A percentile compares a stretch with the other conserved stretches of the same genome.
These are phyloP conservation scores for Saprolegnia diclina DNA, from an alignment of 352 stramenopile genomes.

Conservation along the genomic window DNA sequence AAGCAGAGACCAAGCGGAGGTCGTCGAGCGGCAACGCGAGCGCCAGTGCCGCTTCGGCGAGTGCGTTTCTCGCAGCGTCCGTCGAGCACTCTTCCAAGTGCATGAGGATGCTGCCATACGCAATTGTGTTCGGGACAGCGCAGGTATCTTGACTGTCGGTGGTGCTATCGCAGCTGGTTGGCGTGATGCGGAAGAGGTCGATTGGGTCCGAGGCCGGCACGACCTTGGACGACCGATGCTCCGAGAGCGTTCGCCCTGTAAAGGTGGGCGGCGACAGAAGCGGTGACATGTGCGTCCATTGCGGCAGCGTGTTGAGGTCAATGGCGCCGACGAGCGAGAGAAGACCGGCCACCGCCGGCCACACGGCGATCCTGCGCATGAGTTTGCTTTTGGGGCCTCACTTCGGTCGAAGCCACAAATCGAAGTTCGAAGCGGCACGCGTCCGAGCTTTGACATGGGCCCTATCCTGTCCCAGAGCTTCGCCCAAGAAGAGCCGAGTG, in stretches of 20 bases:
- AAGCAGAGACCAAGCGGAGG: slow-evolving; percentile 47
- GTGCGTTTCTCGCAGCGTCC: slow-evolving; percentile 43
- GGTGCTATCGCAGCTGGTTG: neutral
- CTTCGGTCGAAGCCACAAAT: neutral
- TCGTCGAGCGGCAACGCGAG: slow-evolving; percentile 40
- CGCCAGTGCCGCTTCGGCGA: slow-evolving; percentile 34
- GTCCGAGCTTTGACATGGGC: neutral
- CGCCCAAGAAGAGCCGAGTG: too few species aligned
- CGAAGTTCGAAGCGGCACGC: neutral
- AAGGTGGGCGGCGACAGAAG: neutral
- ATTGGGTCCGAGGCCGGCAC: slow-evolving; percentile 41
- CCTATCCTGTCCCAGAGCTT: neutral
- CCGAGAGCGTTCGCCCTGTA: slow-evolving; percentile 14
- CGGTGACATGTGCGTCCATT: slow-evolving; percentile 20
- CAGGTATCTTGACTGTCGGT: slow-evolving; percentile 16
- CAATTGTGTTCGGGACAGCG: slow-evolving; percentile 33
- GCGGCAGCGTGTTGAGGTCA: slow-evolving; percentile 3
- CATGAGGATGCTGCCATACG: slow-evolving; percentile 62
- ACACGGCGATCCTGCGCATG: neutral
- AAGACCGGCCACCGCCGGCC: neutral
- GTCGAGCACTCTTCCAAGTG: slow-evolving; percentile 34
- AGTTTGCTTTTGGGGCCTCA: neutral
- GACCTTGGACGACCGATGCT: slow-evolving; percentile 1
- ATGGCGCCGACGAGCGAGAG: neutral
- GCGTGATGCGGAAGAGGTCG: slow-evolving; percentile 50